Base-by-base conservation (phyloP, 2,329 filamentous ascomycete species). In the Neonectria neomacrospora region DNA sequence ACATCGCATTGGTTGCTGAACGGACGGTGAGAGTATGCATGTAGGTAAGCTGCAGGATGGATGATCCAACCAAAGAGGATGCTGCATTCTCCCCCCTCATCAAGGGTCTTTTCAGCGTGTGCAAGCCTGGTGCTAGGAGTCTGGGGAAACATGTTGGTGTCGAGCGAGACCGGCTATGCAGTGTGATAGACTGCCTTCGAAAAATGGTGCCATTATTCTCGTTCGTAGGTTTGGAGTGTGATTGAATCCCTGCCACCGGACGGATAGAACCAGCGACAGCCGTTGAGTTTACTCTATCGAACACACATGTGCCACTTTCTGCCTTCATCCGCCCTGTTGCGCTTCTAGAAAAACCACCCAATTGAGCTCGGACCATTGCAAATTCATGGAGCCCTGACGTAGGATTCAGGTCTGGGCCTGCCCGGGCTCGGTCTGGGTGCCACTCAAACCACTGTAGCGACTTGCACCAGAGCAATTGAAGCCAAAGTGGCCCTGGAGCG, bases 281-380 rank as follows among this genome's bases (percentile, higher is more conserved):
- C 34, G 14, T 37, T 16, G 34, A 37, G 30, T 41, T 10, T 18
- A 18, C 30, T 57, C 23, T 2, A 9, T 30, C 16, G 32, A 16
- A 32, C 30, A 30, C 28, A 30, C 9, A 7, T 30, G 28, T 30
- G 28, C 23, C 23, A 26, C 6, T 26, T 26, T 34, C 32, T 16
- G 5, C 14, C 32, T 14, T 34, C 12, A 14, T 7, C 12, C 14
- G 32, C 32, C 10, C 11, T 37, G 16, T 14, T 37, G 34, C 34
- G 14, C 14, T 32, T 51, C 47, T 28, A 37, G 48, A 51, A 45
- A 51, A 26, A 47, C 22, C 6, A 26, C 22, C 65, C 71, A 73
- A 73, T 73, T 66, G 67, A 72, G 70, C 68, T 64, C 58, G 59
- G 67, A 64, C 58, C 65, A 73, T 73, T 71, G 64, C 61, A 58